A percentile compares a stretch with the other conserved stretches of the same genome.
Evolutionary conservation across 805 yeast species (phyloP).

Genomic region (Hanseniaspora thailandica): DNA sequence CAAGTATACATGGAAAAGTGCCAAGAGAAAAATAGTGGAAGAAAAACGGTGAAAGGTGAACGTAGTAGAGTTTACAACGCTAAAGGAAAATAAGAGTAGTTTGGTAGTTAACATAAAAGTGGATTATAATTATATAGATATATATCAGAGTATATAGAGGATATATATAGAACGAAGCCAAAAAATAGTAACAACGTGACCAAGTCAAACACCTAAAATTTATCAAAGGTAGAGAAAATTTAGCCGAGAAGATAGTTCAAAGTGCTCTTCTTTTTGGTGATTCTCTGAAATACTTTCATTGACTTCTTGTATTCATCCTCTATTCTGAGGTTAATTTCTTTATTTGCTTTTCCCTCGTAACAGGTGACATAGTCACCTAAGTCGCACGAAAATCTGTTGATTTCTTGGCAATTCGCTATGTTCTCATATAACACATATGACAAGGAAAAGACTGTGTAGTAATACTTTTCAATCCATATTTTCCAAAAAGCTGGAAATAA

Average conservation of each 20-base stretch:
- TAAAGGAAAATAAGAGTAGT: no score
- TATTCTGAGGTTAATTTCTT: background rate
- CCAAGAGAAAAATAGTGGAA: no score
- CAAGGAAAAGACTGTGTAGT: conserved; percentile 1
- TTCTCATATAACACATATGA: conserved; percentile 12
- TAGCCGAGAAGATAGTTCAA: background rate
- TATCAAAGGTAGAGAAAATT: background rate
- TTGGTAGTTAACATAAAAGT: no score
- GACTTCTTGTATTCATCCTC: background rate
- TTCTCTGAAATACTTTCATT: background rate
- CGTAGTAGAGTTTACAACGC: no score
- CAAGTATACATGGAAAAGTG: no score
- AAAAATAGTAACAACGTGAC: no score
- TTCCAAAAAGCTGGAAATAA: background rate
- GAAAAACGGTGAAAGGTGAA: no score
- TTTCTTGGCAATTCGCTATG: conserved; percentile 3
- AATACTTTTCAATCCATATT: conserved; percentile 4
- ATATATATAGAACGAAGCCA: no score
- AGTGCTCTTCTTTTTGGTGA: background rate
- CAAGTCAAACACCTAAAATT: no score
- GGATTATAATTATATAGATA: no score
- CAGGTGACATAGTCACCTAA: background rate
- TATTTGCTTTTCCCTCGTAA: background rate
- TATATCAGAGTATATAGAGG: no score
- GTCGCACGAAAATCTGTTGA: background rate